Evolutionary conservation across 78 protist species (phyloP), one percentile per base, ranked within the genome.

Genomic region (Dictyostelium capitatum): DNA sequence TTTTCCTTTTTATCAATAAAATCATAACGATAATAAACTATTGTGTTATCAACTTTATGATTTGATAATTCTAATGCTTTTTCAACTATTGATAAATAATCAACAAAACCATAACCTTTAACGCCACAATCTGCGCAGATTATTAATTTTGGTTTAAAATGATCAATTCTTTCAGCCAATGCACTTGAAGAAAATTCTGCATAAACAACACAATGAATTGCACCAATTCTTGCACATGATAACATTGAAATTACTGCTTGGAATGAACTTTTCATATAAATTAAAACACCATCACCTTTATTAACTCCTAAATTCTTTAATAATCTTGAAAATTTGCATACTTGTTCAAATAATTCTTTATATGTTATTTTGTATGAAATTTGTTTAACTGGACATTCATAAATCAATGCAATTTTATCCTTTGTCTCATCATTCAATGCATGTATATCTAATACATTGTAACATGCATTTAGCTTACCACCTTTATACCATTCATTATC

Each of bases 191-290:
- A 7, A 46, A 28, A 43, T 1, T 25, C 79, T 14, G 12, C 97
- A 83, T 84, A 96, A 5, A 95, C 97, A 9, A 97, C 98, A 30
- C 93, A 72, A 93, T 96, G 97, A 20, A 91, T 75, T 5, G 98
- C 98, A 67, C 99, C 99, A 30, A 98, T 80, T 25, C 98, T 75
- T 57, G 98, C 97, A 79, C 98, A 97, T 53, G 99, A 98, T 53
- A 98, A 95, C 97, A 97, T 96, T 23, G 97, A 89, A 12, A 95
- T 65, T 9, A 25, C n/a, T 7, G 70, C 59, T 20, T 89, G 64
- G 1, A 32, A 51, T 15, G 92, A 64, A 92, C 79, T 97, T 25
- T 97, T 98, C 97, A 98, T 83, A 91, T 97, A 98, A 72, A 98
- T 95, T 17, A 90, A 59, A 23, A 98, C 98, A 28, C 90, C 74